Evolutionary conservation across 1,139 yeast species (phyloP), one percentile per base, ranked within the genome.

Genomic region (Saccharomyces hybrid): DNA sequence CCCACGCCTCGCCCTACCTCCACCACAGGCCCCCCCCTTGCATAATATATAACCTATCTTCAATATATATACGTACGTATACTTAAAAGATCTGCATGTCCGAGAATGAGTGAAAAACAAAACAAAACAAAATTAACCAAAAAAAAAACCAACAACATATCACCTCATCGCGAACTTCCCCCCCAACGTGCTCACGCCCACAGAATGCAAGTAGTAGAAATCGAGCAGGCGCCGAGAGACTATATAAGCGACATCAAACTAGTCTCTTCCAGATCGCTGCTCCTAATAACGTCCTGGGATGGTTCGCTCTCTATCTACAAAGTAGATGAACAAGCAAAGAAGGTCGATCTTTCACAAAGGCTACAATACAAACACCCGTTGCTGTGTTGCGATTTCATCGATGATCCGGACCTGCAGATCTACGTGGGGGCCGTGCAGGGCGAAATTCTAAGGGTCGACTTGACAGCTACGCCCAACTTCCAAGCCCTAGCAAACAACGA

Each of bases 381-480:
- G 7, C 47, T 64, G 12, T 54, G 66, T 50, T 57, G 61, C 46
- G 55, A 58, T 49, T 49, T 42, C 19, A 29, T 46, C 29, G 12
- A 8, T 28, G 29, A 48, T 14, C 26, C 49, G 34, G 11, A 51
- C 51, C 19, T 44, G 49, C 11, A 53, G 2, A 50, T 65, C 5
- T 67, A 62, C 50, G 67, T 61, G 11, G 68, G 71, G 6, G 59
- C 61, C 48, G 67, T 66, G 1, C 64, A 64, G 47, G 71, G 72
- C 11, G 68, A 66, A 52, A 32, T 68, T 2, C 51, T 66, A 26
- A 57, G 56, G 51, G 63, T 59, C 2, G 65, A 67, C 54, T 38
- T 58, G 27, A 19, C 19, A 38, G 26, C 24, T 38, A 16, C n/a
- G 5, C 44, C 44, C 44, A 19, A 24, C 44, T 38, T 38, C 44